Percentiles rank a stretch among this genome's conserved stretches.
phyloP scores from a whole-genome alignment of 192 early-diverging fungal genomes.

The Funneliformis mosseae region DNA sequence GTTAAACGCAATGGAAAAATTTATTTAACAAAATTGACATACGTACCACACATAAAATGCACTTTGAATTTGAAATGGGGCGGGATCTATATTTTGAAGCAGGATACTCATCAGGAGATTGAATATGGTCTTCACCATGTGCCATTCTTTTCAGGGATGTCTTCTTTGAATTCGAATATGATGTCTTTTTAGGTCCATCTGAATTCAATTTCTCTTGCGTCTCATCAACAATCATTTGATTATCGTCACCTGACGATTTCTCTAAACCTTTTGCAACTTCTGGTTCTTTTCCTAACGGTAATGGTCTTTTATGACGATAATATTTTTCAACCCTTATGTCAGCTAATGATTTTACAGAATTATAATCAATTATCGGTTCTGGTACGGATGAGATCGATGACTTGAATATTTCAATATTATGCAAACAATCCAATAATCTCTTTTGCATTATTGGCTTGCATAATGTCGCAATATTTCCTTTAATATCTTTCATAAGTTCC shows the following conservation, averaged over 20 bases:
- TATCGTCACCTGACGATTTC: background rate
- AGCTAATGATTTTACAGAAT: background rate
- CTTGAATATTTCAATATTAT: conserved; percentile 24
- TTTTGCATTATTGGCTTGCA: conserved; percentile 45
- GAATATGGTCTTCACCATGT: background rate
- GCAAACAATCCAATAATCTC: conserved; percentile 41
- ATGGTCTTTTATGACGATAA: background rate
- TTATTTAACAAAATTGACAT: background rate
- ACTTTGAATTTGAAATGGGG: background rate
- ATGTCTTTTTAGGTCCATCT: background rate
- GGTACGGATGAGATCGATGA: background rate
- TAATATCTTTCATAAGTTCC: conserved; percentile 38
- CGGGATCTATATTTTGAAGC: background rate
- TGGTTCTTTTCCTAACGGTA: background rate
- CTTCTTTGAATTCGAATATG: background rate
- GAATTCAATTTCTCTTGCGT: background rate
- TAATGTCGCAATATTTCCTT: conserved; percentile 31
- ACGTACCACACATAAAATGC: background rate
- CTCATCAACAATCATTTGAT: background rate
- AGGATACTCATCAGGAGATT: background rate
- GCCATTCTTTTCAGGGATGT: background rate
- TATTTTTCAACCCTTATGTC: conserved; percentile 15
- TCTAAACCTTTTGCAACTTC: no score
- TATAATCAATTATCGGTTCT: background rate
- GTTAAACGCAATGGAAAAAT: background rate